Conservation (phyloP, 331 rosid genomes). For the Malus hybrid region DNA sequence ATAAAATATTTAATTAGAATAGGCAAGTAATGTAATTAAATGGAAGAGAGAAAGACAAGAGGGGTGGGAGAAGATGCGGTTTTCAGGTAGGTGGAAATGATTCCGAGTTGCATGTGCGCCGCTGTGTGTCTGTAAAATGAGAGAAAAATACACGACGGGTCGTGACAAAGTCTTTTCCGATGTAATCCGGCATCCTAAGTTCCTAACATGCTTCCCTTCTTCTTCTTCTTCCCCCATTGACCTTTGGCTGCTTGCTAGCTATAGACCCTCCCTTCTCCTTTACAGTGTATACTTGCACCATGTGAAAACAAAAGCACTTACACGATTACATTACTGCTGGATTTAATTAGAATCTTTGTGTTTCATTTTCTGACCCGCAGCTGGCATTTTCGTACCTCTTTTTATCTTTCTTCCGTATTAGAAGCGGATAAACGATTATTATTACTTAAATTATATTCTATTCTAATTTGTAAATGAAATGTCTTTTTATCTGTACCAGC, state of each 20-base stretch:
- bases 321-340: background rate
- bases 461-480: too few species aligned
- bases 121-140: slow-evolving; percentile 6
- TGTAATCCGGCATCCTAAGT: slow-evolving; percentile 34
- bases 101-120: slow-evolving; percentile 59
- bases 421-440: background rate
- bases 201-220: background rate
- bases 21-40: too few species aligned
- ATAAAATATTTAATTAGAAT: background rate
- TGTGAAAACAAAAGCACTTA: background rate
- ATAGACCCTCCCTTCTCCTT: background rate
- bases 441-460: too few species aligned
- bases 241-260: background rate
- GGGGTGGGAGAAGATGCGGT: slow-evolving; percentile 22
- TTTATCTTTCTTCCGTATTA: background rate
- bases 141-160: slow-evolving; percentile 21
- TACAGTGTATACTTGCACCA: background rate
- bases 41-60: slow-evolving; percentile 6
- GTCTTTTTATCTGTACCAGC: too few species aligned
- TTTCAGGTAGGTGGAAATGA: slow-evolving; percentile 55
- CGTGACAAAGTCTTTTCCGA: slow-evolving; percentile 25
- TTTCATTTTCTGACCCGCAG: too few species aligned
- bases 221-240: background rate
- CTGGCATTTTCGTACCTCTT: too few species aligned
- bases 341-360: slow-evolving; percentile 11